Evolutionary conservation across 73 alveolate species (phyloP).

Genomic region (Tetrahymena borealis): DNA sequence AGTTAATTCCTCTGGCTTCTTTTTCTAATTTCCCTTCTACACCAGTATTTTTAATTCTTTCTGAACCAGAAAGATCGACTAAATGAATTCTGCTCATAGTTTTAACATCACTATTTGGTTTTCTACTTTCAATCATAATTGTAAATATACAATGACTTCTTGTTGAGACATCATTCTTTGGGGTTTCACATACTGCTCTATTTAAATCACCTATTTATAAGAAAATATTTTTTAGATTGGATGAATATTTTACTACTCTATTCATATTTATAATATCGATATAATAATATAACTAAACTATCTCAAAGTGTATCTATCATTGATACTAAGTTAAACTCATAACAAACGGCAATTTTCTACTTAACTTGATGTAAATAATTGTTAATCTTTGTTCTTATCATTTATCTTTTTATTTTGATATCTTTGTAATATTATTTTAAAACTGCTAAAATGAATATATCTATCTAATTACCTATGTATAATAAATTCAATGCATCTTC

Average conservation of each 20-base stretch:
- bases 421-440: too few species aligned
- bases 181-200: constrained; percentile 99
- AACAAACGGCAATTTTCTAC: too few species aligned
- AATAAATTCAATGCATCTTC: constrained; percentile 95
- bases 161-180: constrained; percentile 99
- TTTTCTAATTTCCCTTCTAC: constrained; percentile 68
- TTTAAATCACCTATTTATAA: constrained; percentile 72
- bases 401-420: too few species aligned
- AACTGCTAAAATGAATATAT: too few species aligned
- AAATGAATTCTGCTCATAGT: constrained; percentile 88
- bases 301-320: too few species aligned
- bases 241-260: neutral
- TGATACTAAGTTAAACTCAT: too few species aligned
- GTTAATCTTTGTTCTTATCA: too few species aligned
- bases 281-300: too few species aligned
- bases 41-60: constrained; percentile 82
- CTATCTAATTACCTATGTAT: constrained; percentile 81
- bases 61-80: constrained; percentile 95
- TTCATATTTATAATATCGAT: neutral
- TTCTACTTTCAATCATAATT: constrained; percentile 92
- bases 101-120: constrained; percentile 92
- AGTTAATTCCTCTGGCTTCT: constrained; percentile 94
- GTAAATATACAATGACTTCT: constrained; percentile 99
- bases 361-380: too few species aligned
- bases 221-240: neutral